Conservation (phyloP, 345 rosid species). For the Brassica incana region DNA sequence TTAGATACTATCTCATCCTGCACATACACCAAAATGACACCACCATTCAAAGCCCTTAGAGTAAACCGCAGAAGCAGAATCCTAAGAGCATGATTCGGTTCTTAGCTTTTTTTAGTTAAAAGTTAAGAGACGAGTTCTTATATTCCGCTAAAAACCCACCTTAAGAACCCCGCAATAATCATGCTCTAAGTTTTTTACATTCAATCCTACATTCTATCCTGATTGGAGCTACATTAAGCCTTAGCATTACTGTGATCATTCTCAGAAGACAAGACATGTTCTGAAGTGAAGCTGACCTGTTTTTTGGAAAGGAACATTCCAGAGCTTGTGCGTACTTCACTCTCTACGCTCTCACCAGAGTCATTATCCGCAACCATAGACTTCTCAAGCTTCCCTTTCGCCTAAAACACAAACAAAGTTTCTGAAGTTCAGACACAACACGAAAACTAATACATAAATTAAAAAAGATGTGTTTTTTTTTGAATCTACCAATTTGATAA, state of each 20-base stretch:
- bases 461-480: slow-evolving; percentile 13
- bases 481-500: slow-evolving; percentile 57
- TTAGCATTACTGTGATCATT: background rate
- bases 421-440: background rate
- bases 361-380: slow-evolving; percentile 94
- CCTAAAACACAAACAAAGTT: slow-evolving; percentile 45
- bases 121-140: too few relatives aligned
- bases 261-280: background rate
- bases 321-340: slow-evolving; percentile 88
- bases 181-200: background rate
- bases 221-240: background rate
- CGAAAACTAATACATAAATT: background rate
- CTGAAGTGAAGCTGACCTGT: slow-evolving; percentile 54
- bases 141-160: too few relatives aligned
- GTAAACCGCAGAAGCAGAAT: too few relatives aligned
- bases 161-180: too few relatives aligned
- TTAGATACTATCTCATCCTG: slow-evolving; percentile 80
- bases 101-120: too few relatives aligned
- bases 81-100: too few relatives aligned
- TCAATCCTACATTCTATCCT: background rate
- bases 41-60: background rate
- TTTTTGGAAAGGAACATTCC: slow-evolving; percentile 79
- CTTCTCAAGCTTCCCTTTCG: slow-evolving; percentile 75
- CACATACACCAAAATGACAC: slow-evolving; percentile 22
- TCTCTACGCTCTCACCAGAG: slow-evolving; percentile 72